Evolutionary conservation across 306 rosid species (phyloP).

Genomic region (Trifolium repens): DNA sequence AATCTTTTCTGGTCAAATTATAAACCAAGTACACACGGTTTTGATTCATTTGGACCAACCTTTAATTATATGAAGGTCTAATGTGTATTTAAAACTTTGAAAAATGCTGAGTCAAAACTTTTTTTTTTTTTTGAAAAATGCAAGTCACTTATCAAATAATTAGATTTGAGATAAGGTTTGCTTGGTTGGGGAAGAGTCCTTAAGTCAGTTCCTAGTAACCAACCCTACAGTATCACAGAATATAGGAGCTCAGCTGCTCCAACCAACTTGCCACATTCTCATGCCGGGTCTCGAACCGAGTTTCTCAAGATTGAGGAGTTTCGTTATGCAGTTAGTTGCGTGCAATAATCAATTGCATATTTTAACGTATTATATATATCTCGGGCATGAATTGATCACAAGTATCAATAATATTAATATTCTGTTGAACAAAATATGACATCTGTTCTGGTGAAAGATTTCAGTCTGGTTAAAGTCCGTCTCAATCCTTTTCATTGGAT

Average conservation of each 20-base stretch:
- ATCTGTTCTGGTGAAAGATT: conserved; percentile 30
- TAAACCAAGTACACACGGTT: neutral
- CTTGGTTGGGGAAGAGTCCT: neutral
- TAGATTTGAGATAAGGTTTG: neutral
- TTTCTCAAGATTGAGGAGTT: neutral
- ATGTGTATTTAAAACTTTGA: neutral
- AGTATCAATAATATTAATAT: too few relatives aligned
- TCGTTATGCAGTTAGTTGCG: neutral
- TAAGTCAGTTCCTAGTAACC: neutral
- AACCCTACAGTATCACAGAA: neutral
- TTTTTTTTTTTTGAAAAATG: too few relatives aligned
- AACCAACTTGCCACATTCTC: too few relatives aligned
- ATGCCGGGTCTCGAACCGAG: neutral
- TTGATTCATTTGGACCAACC: neutral
- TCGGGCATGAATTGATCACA: neutral
- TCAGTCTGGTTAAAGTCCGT: conserved; percentile 14
- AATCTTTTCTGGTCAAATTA: neutral
- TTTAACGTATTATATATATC: neutral
- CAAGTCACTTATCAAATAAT: neutral
- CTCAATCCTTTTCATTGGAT: neutral
- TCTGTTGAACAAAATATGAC: neutral
- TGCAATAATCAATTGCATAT: neutral
- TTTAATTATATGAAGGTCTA: neutral
- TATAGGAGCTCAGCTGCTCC: neutral
- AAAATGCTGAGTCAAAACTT: too few relatives aligned